phyloP scores from a whole-genome alignment of 805 yeast genomes.

The Cyberlindnera sargentensis region DNA sequence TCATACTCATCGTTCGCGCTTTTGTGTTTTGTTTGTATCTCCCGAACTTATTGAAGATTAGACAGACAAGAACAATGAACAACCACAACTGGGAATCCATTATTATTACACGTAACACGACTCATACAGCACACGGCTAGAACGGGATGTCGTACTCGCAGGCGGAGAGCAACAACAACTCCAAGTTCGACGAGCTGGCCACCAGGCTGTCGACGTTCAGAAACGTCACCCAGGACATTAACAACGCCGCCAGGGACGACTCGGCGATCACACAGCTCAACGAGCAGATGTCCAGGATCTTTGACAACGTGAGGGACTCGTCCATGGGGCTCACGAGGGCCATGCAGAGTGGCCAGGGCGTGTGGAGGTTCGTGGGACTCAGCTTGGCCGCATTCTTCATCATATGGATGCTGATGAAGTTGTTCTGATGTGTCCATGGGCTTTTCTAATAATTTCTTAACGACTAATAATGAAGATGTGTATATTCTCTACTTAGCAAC shows the following conservation, averaged over 20 bases:
- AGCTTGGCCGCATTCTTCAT: slow-evolving; percentile 50
- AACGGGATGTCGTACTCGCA: slow-evolving; percentile 19
- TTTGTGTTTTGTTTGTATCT: too few species aligned
- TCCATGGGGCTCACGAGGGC: slow-evolving; percentile 48
- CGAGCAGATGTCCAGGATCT: slow-evolving; percentile 43
- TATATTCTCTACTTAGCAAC: slow-evolving; percentile 34
- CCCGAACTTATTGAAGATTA: too few species aligned
- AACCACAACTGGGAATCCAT: too few species aligned
- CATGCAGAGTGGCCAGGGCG: slow-evolving; percentile 49
- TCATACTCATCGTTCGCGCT: too few species aligned
- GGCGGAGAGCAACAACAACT: slow-evolving; percentile 42
- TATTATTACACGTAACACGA: too few species aligned
- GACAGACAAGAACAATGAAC: too few species aligned
- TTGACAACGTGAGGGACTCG: slow-evolving; percentile 43
- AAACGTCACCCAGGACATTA: slow-evolving; percentile 60
- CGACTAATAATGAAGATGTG: too few species aligned
- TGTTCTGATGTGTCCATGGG: slow-evolving; percentile 23
- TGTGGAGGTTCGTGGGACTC: slow-evolving; percentile 52
- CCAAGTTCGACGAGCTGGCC: slow-evolving; percentile 55
- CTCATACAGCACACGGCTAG: too few species aligned
- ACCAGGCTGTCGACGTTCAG: slow-evolving; percentile 58
- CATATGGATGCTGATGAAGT: slow-evolving; percentile 46
- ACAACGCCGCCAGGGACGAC: slow-evolving; percentile 53
- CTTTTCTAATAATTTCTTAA: too few species aligned
- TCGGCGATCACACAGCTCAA: slow-evolving; percentile 35